These are phyloP conservation scores for Candolleomyces aberdarensis DNA, from an alignment of 768 basidiomycete genomes.

Conservation along the genomic window DNA sequence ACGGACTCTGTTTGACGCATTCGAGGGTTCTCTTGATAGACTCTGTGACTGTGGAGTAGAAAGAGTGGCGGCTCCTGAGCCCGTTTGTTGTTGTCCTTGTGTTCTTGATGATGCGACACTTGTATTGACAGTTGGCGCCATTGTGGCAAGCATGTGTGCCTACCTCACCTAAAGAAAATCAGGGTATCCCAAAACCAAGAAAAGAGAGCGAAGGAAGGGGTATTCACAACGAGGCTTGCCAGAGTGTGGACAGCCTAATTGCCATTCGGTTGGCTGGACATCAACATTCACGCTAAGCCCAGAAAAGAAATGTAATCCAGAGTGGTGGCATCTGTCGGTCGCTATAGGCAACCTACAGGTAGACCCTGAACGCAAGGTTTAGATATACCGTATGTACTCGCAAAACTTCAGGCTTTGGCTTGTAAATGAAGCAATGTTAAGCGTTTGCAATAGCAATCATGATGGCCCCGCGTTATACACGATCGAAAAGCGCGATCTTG, in stretches of 20 bases:
- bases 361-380: neutral
- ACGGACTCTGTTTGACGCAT: constrained; percentile 16
- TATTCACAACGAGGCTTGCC: neutral
- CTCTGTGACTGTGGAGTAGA: neutral
- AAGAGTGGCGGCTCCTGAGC: constrained; percentile 15
- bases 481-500: too few relatives aligned
- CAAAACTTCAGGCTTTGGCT: neutral
- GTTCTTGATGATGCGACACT: constrained; percentile 11
- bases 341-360: too few relatives aligned
- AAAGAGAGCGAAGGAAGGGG: neutral
- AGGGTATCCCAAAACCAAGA: constrained; percentile 3
- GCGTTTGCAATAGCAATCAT: neutral
- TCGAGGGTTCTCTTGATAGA: constrained; percentile 6
- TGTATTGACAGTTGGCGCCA: constrained; percentile 21
- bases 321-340: neutral
- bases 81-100: constrained; percentile 8
- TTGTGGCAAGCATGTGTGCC: constrained; percentile 3
- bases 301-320: constrained; percentile 4
- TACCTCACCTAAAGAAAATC: too few relatives aligned
- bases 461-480: too few relatives aligned
- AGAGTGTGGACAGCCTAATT: neutral
- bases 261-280: neutral
- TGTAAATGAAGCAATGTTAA: neutral
- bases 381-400: neutral
- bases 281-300: constrained; percentile 8